Percentiles rank a stretch among this genome's conserved stretches.
Conservation (phyloP, 805 yeast genomes). For the Spathaspora gorwiae region DNA sequence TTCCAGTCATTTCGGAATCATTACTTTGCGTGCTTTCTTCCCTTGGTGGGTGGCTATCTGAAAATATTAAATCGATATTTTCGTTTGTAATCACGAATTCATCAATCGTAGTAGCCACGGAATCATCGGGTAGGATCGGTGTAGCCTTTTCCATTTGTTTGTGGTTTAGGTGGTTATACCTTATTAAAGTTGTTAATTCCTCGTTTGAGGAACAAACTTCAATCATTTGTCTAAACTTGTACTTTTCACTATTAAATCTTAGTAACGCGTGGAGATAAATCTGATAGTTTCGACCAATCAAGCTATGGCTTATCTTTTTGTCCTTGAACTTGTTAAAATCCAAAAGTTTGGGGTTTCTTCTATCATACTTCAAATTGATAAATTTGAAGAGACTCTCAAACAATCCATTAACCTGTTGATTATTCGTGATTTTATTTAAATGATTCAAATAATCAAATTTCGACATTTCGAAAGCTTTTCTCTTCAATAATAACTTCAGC, state of each 20-base stretch:
- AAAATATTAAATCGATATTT: conserved; percentile 27
- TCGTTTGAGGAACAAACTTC: conserved; percentile 37
- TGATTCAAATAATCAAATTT: conserved; percentile 45
- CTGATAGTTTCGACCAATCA: conserved; percentile 17
- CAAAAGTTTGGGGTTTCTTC: conserved; percentile 9
- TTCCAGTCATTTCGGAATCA: conserved; percentile 40
- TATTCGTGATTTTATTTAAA: conserved; percentile 32
- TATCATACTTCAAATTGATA: conserved; percentile 15
- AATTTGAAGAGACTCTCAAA: conserved; percentile 35
- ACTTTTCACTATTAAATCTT: conserved; percentile 38
- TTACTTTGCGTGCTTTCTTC: conserved; percentile 6
- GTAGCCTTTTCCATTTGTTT: background rate
- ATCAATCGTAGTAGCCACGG: conserved; percentile 6
- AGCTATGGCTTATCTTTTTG: conserved; percentile 7
- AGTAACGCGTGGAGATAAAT: conserved; percentile 31
- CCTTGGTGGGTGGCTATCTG: conserved; percentile 8
- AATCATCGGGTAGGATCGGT: background rate
- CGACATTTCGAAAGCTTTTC: conserved; percentile 38
- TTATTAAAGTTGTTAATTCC: conserved; percentile 31
- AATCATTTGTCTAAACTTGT: conserved; percentile 37
- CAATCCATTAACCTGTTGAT: conserved; percentile 36
- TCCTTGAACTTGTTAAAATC: conserved; percentile 10
- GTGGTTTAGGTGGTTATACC: conserved; percentile 21
- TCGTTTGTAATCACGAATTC: conserved; percentile 17
- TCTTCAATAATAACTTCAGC: conserved; percentile 30